phyloP scores from a whole-genome alignment of 305 asterid species.

The Striga hermonthica region DNA sequence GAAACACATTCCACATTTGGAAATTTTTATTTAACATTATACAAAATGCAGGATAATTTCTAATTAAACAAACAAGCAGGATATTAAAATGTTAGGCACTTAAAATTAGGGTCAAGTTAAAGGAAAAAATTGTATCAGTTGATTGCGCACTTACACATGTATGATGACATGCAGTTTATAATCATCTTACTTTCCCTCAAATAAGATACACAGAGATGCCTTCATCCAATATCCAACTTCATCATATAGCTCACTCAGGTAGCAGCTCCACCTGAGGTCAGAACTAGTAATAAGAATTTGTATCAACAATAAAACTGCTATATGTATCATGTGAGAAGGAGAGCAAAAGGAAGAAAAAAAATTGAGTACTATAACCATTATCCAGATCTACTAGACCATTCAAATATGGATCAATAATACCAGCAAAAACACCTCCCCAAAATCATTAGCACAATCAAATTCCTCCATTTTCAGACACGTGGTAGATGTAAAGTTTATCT shows the following conservation, averaged over 20 bases:
- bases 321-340: background rate
- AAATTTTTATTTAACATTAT: background rate
- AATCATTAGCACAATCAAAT: background rate
- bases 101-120: background rate
- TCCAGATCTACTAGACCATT: constrained; percentile 13
- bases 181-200: background rate
- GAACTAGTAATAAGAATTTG: background rate
- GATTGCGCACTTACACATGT: background rate
- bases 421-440: constrained; percentile 1
- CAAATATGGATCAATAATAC: constrained; percentile 8
- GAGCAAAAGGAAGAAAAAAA: background rate
- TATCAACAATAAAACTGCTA: background rate
- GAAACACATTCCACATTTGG: background rate
- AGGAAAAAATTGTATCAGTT: background rate
- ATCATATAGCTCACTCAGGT: background rate
- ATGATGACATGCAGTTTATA: background rate
- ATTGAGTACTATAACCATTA: background rate
- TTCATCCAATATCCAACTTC: background rate
- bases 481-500: background rate
- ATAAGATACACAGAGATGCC: background rate
- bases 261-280: background rate
- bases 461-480: background rate
- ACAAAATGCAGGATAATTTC: background rate
- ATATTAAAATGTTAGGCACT: background rate
- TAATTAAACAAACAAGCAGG: background rate